These are phyloP conservation scores for Oidium heveae DNA, from an alignment of 2,329 filamentous ascomycete genomes.

Conservation along the genomic window DNA sequence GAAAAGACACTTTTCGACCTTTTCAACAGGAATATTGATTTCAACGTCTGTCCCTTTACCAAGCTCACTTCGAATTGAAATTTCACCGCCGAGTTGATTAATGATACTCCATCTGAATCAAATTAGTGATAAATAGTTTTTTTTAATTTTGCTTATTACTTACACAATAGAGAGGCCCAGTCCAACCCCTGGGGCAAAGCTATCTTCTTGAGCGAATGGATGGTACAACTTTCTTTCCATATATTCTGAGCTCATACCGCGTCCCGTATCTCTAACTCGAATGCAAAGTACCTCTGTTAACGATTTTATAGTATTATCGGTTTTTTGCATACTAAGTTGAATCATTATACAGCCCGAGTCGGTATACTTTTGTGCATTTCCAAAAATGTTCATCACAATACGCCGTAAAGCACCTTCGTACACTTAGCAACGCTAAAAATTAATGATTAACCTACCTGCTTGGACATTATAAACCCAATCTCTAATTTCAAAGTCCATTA, in stretches of 20 bases:
- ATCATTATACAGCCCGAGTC: slow-evolving; percentile 23
- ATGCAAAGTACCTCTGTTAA: slow-evolving; percentile 9
- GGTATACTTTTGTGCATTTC: slow-evolving; percentile 36
- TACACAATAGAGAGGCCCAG: slow-evolving; percentile 37
- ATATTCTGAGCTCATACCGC: slow-evolving; percentile 34
- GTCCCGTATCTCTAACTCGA: slow-evolving; percentile 33
- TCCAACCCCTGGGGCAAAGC: slow-evolving; percentile 31
- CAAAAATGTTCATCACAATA: slow-evolving; percentile 33
- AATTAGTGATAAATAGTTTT: background rate
- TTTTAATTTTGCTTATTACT: slow-evolving; percentile 10
- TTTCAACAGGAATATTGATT: slow-evolving; percentile 18
- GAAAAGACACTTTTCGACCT: background rate
- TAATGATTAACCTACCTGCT: slow-evolving; percentile 4
- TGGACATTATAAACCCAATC: slow-evolving; percentile 11
- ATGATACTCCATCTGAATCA: slow-evolving; percentile 20
- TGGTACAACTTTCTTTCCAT: slow-evolving; percentile 30
- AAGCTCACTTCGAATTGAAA: slow-evolving; percentile 29
- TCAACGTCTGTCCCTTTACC: slow-evolving; percentile 28
- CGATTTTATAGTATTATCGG: background rate
- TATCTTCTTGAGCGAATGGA: slow-evolving; percentile 36
- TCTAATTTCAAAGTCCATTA: slow-evolving; percentile 10
- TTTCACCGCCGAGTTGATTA: slow-evolving; percentile 29
- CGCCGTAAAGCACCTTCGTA: slow-evolving; percentile 7
- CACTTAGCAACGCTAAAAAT: background rate
- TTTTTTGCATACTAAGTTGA: slow-evolving; percentile 8